These are phyloP conservation scores for Aspergillus puulaauensis DNA, from an alignment of 2,329 filamentous ascomycete genomes.

Conservation along the genomic window DNA sequence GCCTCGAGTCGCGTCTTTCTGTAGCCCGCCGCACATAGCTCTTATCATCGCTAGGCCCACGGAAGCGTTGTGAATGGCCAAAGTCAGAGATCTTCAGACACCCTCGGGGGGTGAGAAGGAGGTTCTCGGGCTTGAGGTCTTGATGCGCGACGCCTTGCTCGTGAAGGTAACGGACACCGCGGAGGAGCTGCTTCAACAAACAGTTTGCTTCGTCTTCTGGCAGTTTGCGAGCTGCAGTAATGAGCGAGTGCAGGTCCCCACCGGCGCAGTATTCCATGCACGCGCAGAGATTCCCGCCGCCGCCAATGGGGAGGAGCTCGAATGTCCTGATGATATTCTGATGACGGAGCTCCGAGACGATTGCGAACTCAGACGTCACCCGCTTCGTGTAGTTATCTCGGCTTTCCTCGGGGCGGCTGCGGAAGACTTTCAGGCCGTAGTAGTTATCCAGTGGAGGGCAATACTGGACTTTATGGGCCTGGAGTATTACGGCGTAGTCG, in stretches of 20 bases:
- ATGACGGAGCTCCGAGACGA: not conserved
- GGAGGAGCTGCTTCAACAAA: not conserved
- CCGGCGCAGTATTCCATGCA: not conserved
- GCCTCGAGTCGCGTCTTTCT: not conserved
- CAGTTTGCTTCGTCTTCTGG: not conserved
- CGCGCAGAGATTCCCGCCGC: not conserved
- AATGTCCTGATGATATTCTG: not conserved
- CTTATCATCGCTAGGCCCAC: not conserved
- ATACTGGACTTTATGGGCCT: not conserved
- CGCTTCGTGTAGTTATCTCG: not conserved
- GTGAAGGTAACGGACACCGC: not conserved
- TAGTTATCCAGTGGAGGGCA: not conserved
- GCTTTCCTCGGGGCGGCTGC: not conserved
- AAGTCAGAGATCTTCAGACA: conserved; percentile 1
- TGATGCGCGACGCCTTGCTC: not conserved
- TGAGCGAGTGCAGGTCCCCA: not conserved
- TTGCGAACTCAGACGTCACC: not conserved
- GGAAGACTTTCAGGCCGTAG: not conserved
- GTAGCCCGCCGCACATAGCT: not conserved
- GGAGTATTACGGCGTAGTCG: not conserved
- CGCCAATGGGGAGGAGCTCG: not conserved
- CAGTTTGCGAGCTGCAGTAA: not conserved
- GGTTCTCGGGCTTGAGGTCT: not conserved
- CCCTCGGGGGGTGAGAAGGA: not conserved
- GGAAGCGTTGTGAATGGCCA: not conserved